Conservation (phyloP, 2,329 filamentous ascomycete genomes). For the Nothophaeocryptopus gaeumannii region DNA sequence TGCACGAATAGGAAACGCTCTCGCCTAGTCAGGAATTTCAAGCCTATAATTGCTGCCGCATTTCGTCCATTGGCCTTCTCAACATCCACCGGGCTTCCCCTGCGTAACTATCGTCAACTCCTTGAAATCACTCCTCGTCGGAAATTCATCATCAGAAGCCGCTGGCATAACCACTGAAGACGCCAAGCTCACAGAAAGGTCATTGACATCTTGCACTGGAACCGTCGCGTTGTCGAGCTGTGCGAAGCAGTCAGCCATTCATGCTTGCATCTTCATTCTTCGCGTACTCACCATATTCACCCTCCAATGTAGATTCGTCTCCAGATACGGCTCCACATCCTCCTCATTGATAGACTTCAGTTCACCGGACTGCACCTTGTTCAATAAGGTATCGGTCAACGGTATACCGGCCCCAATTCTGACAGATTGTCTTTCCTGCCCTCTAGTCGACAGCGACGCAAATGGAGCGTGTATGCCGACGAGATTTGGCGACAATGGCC, state of each 20-base stretch:
- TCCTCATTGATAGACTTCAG: constrained; percentile 10
- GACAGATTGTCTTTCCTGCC: not conserved
- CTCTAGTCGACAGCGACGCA: constrained; percentile 27
- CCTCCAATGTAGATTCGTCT: constrained; percentile 6
- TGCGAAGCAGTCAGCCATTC: not conserved
- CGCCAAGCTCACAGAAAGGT: constrained; percentile 41
- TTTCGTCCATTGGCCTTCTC: not conserved
- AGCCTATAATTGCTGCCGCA: too few species aligned
- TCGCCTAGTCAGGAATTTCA: too few species aligned
- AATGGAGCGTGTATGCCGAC: constrained; percentile 60
- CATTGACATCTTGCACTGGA: constrained; percentile 33
- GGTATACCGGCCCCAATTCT: constrained; percentile 1
- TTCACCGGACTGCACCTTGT: constrained; percentile 8
- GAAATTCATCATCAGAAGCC: constrained; percentile 35
- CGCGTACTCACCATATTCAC: constrained; percentile 6
- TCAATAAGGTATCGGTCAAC: constrained; percentile 7
- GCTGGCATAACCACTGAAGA: constrained; percentile 40
- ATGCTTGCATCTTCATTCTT: not conserved
- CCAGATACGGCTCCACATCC: constrained; percentile 3
- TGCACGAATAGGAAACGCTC: too few species aligned
- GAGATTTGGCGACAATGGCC: constrained; percentile 55
- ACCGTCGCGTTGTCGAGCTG: constrained; percentile 40
- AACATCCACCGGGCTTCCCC: constrained; percentile 24
- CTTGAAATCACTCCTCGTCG: constrained; percentile 36
- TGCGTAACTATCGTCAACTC: constrained; percentile 19